phyloP scores from a whole-genome alignment of 805 yeast species.

The Citeromyces matritensis region DNA sequence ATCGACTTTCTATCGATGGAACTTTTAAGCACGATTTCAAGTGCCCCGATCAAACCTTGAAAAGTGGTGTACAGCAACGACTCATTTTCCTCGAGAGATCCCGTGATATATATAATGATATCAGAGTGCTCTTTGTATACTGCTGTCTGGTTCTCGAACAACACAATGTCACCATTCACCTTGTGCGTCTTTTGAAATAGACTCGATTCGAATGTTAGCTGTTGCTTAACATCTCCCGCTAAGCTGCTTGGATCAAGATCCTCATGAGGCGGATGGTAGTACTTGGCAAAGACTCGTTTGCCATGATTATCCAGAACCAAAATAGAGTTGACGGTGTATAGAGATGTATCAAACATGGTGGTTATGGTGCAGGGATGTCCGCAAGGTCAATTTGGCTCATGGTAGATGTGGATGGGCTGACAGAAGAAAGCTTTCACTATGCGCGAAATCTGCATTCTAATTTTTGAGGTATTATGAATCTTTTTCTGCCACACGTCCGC shows the following conservation, averaged over 20 bases:
- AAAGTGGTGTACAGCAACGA: slow-evolving; percentile 60
- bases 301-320: slow-evolving; percentile 75
- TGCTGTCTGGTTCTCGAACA: slow-evolving; percentile 66
- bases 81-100: slow-evolving; percentile 76
- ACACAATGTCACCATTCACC: slow-evolving; percentile 63
- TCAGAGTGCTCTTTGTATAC: slow-evolving; percentile 83
- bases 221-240: slow-evolving; percentile 27
- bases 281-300: slow-evolving; percentile 68
- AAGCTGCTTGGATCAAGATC: slow-evolving; percentile 17
- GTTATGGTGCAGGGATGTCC: slow-evolving; percentile 6
- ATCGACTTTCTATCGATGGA: slow-evolving; percentile 68
- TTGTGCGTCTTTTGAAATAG: slow-evolving; percentile 68
- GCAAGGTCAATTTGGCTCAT: too few relatives aligned
- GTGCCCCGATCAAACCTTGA: slow-evolving; percentile 65
- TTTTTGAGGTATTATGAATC: too few relatives aligned
- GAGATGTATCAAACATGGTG: slow-evolving; percentile 27
- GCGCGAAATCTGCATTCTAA: too few relatives aligned
- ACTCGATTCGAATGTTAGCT: slow-evolving; percentile 60
- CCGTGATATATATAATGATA: slow-evolving; percentile 54
- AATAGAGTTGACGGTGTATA: slow-evolving; percentile 73
- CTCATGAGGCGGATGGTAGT: slow-evolving; percentile 55
- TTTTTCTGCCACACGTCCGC: too few relatives aligned
- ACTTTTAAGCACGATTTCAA: slow-evolving; percentile 57
- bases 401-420: too few relatives aligned
- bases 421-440: too few relatives aligned